A percentile compares a stretch with the other conserved stretches of the same genome.
These are phyloP conservation scores for Serendipita sp. DNA, from an alignment of 768 basidiomycete genomes.

Conservation along the genomic window DNA sequence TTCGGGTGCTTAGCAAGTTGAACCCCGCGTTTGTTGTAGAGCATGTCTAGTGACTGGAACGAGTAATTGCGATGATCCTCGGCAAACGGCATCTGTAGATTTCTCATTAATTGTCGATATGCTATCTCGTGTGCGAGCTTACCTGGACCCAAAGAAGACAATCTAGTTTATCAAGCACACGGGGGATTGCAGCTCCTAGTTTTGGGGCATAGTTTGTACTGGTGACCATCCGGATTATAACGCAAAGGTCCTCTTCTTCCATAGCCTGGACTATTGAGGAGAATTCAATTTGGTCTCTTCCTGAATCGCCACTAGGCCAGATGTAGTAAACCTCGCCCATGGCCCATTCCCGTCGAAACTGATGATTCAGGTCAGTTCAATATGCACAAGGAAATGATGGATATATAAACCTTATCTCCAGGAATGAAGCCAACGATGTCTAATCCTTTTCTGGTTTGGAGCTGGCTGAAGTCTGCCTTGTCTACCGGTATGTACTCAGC, in stretches of 20 bases:
- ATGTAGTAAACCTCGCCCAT: slow-evolving; percentile 81
- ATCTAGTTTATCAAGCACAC: slow-evolving; percentile 50
- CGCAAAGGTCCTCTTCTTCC: slow-evolving; percentile 45
- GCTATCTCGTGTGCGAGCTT: slow-evolving; percentile 12
- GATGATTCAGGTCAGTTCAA: slow-evolving; percentile 6
- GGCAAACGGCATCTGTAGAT: slow-evolving; percentile 73
- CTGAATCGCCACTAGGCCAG: slow-evolving; percentile 53
- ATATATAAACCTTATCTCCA: slow-evolving; percentile 35
- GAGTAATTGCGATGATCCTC: slow-evolving; percentile 83
- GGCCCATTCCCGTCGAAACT: slow-evolving; percentile 71
- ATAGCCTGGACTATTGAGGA: slow-evolving; percentile 81
- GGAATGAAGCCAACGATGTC: slow-evolving; percentile 79
- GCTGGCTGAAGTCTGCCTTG: slow-evolving; percentile 62
- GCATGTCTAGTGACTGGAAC: slow-evolving; percentile 63
- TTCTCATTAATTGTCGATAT: not conserved
- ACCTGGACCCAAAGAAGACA: slow-evolving; percentile 78
- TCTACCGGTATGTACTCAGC: slow-evolving; percentile 76
- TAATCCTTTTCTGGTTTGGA: slow-evolving; percentile 69
- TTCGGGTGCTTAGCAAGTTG: slow-evolving; percentile 59
- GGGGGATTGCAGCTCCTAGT: slow-evolving; percentile 64
- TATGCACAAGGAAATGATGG: not conserved
- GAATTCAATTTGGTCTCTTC: slow-evolving; percentile 65
- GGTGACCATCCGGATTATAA: slow-evolving; percentile 71
- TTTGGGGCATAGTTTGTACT: slow-evolving; percentile 63
- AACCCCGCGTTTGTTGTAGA: slow-evolving; percentile 65